These are phyloP conservation scores for Apiotrichum porosum DNA, from an alignment of 1,284 basidiomycete species.

Conservation along the genomic window DNA sequence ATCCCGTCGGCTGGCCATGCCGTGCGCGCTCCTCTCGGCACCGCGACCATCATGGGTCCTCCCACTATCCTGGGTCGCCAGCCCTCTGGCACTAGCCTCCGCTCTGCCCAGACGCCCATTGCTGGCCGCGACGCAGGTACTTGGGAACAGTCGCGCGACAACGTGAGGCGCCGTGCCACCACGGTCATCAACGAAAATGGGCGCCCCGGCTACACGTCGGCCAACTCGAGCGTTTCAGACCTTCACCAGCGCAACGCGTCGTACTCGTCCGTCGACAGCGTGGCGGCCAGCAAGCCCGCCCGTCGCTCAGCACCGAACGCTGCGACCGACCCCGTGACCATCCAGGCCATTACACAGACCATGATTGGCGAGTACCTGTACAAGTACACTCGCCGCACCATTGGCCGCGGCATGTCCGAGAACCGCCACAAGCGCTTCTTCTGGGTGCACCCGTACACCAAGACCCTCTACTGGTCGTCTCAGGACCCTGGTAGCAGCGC, in stretches of 20 bases:
- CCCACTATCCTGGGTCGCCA: conserved; percentile 61
- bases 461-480: conserved; percentile 95
- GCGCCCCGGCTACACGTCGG: conserved; percentile 25
- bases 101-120: conserved; percentile 35
- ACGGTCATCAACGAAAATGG: conserved; percentile 12
- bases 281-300: conserved; percentile 9
- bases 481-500: conserved; percentile 84
- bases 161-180: conserved; percentile 35
- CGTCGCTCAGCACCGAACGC: conserved; percentile 23
- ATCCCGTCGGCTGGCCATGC: not conserved
- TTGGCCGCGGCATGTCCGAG: conserved; percentile 86
- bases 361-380: conserved; percentile 99
- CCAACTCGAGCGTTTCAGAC: conserved; percentile 27
- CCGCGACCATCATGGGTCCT: conserved; percentile 66
- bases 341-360: conserved; percentile 96
- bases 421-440: conserved; percentile 93
- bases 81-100: conserved; percentile 72
- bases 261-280: conserved; percentile 38
- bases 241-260: conserved; percentile 32
- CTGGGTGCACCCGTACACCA: conserved; percentile 99
- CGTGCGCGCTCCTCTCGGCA: conserved; percentile 50
- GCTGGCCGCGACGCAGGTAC: conserved; percentile 49
- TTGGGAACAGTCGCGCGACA: conserved; percentile 42
- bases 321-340: conserved; percentile 72
- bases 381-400: conserved; percentile 91